These are phyloP conservation scores for Pyricularia pennisetigena DNA, from an alignment of 2,329 filamentous ascomycete species.

Conservation along the genomic window DNA sequence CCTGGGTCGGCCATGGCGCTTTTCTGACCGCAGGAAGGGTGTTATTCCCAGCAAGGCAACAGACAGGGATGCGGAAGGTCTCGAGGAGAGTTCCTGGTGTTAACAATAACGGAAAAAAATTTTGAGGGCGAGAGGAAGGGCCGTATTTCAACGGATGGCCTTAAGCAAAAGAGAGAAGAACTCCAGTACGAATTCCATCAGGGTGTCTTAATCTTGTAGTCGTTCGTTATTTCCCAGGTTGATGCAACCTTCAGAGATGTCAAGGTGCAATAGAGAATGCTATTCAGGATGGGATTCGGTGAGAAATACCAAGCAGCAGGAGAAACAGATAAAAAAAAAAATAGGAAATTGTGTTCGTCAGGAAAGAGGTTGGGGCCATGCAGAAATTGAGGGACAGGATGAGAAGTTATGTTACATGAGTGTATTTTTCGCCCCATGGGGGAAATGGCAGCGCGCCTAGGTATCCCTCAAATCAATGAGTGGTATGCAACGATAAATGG, in stretches of 20 bases:
- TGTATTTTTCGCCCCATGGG: not conserved
- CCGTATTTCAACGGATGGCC: not conserved
- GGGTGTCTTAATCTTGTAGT: not conserved
- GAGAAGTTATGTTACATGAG: no score
- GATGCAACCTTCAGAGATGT: not conserved
- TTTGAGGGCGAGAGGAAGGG: not conserved
- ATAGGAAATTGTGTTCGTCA: not conserved
- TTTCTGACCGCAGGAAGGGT: not conserved
- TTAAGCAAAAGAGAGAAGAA: conserved; percentile 19
- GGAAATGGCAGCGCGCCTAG: not conserved
- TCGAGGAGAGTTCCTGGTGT: not conserved
- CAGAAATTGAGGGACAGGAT: not conserved
- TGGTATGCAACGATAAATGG: not conserved
- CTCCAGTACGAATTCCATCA: conserved; percentile 16
- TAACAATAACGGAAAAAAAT: not conserved
- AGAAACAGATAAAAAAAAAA: not conserved
- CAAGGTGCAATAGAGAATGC: not conserved
- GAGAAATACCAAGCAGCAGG: not conserved
- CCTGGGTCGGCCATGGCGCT: not conserved
- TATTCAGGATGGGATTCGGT: not conserved
- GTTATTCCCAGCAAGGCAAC: not conserved
- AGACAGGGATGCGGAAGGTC: not conserved
- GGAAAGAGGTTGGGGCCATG: not conserved
- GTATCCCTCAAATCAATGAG: not conserved
- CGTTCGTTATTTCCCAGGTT: not conserved